Percentiles rank a stretch among this genome's conserved stretches.
These are phyloP conservation scores for Craterostigma plantagineum DNA, from an alignment of 257 asterid genomes.

Conservation along the genomic window DNA sequence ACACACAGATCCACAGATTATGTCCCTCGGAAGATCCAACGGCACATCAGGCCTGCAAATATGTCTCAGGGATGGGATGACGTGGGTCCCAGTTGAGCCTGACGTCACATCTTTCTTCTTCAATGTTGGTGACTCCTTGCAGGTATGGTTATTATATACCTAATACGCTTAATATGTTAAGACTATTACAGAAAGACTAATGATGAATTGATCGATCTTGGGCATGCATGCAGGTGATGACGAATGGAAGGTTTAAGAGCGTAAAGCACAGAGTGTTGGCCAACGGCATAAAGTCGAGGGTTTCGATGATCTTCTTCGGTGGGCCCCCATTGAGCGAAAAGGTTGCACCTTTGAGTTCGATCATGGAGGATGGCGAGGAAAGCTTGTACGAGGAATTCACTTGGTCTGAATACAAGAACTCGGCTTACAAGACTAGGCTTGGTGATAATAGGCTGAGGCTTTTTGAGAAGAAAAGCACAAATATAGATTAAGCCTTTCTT, in stretches of 20 bases:
- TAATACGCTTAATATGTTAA: background rate
- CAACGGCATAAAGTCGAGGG: slow-evolving; percentile 13
- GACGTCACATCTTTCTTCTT: slow-evolving; percentile 34
- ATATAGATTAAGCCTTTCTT: too few species aligned
- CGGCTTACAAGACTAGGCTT: slow-evolving; percentile 39
- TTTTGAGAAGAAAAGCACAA: slow-evolving; percentile 19
- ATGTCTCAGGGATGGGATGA: slow-evolving; percentile 15
- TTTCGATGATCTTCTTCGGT: slow-evolving; percentile 57
- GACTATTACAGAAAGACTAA: background rate
- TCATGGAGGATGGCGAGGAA: slow-evolving; percentile 43
- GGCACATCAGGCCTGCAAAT: slow-evolving; percentile 29
- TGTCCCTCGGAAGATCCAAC: slow-evolving; percentile 32
- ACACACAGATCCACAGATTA: slow-evolving; percentile 44
- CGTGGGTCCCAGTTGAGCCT: slow-evolving; percentile 36
- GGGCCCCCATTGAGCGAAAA: slow-evolving; percentile 39
- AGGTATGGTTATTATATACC: background rate
- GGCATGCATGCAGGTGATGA: slow-evolving; percentile 33
- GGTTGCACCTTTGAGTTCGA: slow-evolving; percentile 20
- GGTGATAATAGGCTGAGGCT: slow-evolving; percentile 33
- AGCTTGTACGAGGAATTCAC: slow-evolving; percentile 48
- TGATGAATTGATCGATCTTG: background rate
- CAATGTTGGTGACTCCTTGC: slow-evolving; percentile 35
- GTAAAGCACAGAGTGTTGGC: slow-evolving; percentile 55
- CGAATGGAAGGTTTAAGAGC: slow-evolving; percentile 42
- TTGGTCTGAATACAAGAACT: slow-evolving; percentile 50